These are phyloP conservation scores for Fusarium pseudonygamai DNA, from an alignment of 2,329 filamentous ascomycete genomes.

Conservation along the genomic window DNA sequence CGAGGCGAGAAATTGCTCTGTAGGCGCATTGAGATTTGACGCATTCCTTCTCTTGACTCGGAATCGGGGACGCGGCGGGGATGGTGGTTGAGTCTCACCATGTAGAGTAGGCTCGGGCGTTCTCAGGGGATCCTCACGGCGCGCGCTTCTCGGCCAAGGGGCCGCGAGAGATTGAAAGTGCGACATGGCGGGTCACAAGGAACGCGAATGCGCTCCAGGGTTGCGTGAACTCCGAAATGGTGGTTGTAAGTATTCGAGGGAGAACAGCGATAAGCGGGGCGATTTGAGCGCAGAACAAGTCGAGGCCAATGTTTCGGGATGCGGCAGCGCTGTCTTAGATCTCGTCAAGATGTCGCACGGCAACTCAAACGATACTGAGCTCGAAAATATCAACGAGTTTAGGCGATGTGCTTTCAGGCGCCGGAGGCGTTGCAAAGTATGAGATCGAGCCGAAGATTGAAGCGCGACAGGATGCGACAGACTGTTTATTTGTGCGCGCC, in stretches of 20 bases:
- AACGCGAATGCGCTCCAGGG: constrained; percentile 33
- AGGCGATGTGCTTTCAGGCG: constrained; percentile 3
- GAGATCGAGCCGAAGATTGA: background rate
- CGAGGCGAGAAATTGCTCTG: constrained; percentile 73
- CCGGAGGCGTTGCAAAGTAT: background rate
- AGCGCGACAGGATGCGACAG: constrained; percentile 15
- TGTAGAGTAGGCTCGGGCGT: constrained; percentile 62
- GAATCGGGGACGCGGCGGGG: constrained; percentile 63
- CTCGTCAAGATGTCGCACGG: constrained; percentile 18
- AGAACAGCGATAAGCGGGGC: constrained; percentile 3
- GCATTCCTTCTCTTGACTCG: constrained; percentile 65
- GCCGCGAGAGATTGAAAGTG: constrained; percentile 57
- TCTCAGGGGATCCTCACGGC: constrained; percentile 53
- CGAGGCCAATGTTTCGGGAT: constrained; percentile 36
- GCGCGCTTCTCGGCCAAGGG: constrained; percentile 56
- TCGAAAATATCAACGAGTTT: constrained; percentile 8
- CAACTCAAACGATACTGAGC: constrained; percentile 2
- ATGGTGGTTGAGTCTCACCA: constrained; percentile 53
- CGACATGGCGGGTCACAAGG: constrained; percentile 52
- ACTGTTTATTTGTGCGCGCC: constrained; percentile 16
- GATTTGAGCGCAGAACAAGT: constrained; percentile 24
- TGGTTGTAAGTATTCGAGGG: constrained; percentile 25
- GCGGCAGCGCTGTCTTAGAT: constrained; percentile 40
- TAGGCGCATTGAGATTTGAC: constrained; percentile 65
- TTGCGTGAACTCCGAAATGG: constrained; percentile 13